These are phyloP conservation scores for Colletotrichum tofieldiae DNA, from an alignment of 2,329 filamentous ascomycete genomes.

Conservation along the genomic window DNA sequence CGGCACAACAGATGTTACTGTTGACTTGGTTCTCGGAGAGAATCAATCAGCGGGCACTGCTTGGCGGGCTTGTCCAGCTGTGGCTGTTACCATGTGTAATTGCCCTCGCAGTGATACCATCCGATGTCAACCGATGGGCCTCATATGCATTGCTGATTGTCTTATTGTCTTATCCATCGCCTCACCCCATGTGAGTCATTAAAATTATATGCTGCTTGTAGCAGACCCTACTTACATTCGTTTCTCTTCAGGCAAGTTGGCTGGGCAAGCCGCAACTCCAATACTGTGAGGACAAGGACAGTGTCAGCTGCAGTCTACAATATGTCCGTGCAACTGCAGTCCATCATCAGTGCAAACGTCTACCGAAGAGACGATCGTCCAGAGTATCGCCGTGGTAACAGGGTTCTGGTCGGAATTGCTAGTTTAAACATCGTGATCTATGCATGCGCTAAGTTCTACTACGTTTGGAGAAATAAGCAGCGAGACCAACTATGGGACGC, in stretches of 20 bases:
- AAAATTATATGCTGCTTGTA: background rate
- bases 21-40: slow-evolving; percentile 52
- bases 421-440: slow-evolving; percentile 52
- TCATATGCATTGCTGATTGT: slow-evolving; percentile 51
- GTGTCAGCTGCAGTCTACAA: slow-evolving; percentile 76
- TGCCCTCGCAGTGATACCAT: slow-evolving; percentile 50
- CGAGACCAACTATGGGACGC: slow-evolving; percentile 62
- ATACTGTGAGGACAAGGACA: slow-evolving; percentile 73
- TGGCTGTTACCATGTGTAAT: slow-evolving; percentile 53
- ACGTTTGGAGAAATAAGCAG: slow-evolving; percentile 63
- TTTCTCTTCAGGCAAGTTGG: slow-evolving; percentile 65
- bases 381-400: slow-evolving; percentile 47
- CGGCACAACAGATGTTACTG: slow-evolving; percentile 20
- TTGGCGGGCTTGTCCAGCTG: slow-evolving; percentile 50
- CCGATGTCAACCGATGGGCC: slow-evolving; percentile 48
- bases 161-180: slow-evolving; percentile 52
- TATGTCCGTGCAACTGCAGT: slow-evolving; percentile 62
- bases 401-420: slow-evolving; percentile 45
- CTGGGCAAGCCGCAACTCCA: slow-evolving; percentile 70
- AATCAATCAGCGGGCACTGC: slow-evolving; percentile 48
- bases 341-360: slow-evolving; percentile 62
- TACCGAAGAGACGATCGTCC: slow-evolving; percentile 63
- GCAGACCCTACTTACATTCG: background rate
- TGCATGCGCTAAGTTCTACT: slow-evolving; percentile 66
- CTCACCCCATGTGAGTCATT: slow-evolving; percentile 57